phyloP scores from a whole-genome alignment of 306 rosid species.

The Castanea sativa region DNA sequence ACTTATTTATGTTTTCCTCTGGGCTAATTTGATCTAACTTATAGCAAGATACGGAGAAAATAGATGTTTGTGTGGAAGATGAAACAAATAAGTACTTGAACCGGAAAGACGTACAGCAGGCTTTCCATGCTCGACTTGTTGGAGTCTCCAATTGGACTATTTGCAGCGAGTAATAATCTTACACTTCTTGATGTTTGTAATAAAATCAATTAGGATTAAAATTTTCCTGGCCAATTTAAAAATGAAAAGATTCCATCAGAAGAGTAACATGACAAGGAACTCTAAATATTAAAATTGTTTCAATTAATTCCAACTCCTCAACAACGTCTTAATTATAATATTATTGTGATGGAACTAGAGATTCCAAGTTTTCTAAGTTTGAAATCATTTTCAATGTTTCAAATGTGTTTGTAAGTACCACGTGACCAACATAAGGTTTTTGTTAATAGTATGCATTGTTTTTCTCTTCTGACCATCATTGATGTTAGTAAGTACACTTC shows the following conservation, averaged over 20 bases:
- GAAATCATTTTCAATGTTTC: not conserved
- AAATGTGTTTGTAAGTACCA: not conserved
- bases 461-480: not conserved
- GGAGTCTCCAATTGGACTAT: slow-evolving; percentile 46
- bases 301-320: not conserved
- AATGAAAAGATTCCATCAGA: not conserved
- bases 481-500: not conserved
- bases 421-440: not conserved
- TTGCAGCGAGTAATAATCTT: slow-evolving; percentile 52
- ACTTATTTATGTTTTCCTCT: not conserved
- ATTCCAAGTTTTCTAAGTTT: not conserved
- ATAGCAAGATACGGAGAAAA: slow-evolving; percentile 41
- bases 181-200: not conserved
- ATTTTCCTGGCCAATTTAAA: not conserved
- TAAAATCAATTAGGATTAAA: not conserved
- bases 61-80: slow-evolving; percentile 75
- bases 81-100: slow-evolving; percentile 52
- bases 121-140: slow-evolving; percentile 72
- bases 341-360: not conserved
- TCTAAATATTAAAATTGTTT: not conserved
- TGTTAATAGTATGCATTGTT: not conserved
- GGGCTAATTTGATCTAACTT: not conserved
- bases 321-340: not conserved
- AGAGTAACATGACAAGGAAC: not conserved
- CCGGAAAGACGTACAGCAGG: slow-evolving; percentile 56